A percentile compares a stretch with the other conserved stretches of the same genome.
These are phyloP conservation scores for Bipolaris gigantea DNA, from an alignment of 2,329 filamentous ascomycete genomes.

Conservation along the genomic window DNA sequence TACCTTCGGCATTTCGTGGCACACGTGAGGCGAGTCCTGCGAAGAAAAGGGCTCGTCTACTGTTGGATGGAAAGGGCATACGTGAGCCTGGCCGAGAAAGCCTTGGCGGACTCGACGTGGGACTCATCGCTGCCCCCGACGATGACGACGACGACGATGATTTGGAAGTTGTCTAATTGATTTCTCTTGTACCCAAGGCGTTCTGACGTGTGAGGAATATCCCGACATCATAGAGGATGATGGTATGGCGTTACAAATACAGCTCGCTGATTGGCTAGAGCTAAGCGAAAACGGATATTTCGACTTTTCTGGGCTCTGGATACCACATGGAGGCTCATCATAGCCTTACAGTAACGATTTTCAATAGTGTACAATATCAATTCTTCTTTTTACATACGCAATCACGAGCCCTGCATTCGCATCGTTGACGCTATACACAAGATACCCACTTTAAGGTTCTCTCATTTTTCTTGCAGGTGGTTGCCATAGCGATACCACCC, in stretches of 20 bases:
- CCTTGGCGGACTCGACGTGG: conserved; percentile 41
- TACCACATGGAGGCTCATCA: conserved; percentile 13
- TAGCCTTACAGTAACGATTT: conserved; percentile 23
- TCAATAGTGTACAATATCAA: conserved; percentile 20
- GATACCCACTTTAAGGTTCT: neutral
- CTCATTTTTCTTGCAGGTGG: neutral
- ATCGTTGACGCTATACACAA: neutral
- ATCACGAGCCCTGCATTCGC: neutral
- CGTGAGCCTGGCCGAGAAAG: conserved; percentile 54
- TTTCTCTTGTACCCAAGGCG: conserved; percentile 2
- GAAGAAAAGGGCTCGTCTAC: conserved; percentile 54
- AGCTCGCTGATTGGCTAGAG: conserved; percentile 33
- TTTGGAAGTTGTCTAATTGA: conserved; percentile 50
- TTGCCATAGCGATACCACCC: neutral
- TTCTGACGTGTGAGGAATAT: conserved; percentile 5
- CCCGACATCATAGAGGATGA: conserved; percentile 2
- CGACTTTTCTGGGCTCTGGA: conserved; percentile 22
- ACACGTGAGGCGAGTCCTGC: conserved; percentile 42
- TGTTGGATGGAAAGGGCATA: conserved; percentile 53
- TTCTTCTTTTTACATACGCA: conserved; percentile 2
- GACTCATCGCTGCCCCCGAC: conserved; percentile 43
- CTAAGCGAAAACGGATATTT: conserved; percentile 35
- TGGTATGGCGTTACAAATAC: conserved; percentile 22
- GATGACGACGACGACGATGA: conserved; percentile 50
- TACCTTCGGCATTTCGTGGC: conserved; percentile 29